Evolutionary conservation across 768 basidiomycete species (phyloP).

Genomic region (Mycena galopus): DNA sequence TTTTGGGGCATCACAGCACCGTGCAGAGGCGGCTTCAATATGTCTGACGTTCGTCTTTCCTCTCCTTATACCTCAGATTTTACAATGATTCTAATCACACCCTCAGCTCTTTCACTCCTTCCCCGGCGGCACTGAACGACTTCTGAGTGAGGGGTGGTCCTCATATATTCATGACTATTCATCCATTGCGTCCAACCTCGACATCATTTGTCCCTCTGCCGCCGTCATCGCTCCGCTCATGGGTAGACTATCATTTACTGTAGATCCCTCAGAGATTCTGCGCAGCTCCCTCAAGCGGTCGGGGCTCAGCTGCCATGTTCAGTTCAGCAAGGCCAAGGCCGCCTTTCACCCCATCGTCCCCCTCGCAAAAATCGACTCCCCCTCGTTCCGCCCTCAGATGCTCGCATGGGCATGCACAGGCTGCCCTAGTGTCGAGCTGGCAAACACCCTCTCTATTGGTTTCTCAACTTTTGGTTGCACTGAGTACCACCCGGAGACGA

Average conservation of each 20-base stretch:
- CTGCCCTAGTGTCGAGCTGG: not conserved
- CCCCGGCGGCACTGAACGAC: too few species aligned
- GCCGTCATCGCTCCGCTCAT: not conserved
- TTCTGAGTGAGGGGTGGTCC: too few species aligned
- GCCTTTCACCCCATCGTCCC: slow-evolving; percentile 4
- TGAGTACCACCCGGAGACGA: not conserved
- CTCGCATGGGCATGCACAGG: slow-evolving; percentile 4
- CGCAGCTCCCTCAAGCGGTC: not conserved
- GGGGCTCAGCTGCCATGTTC: not conserved
- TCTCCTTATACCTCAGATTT: too few species aligned
- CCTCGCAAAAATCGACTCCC: not conserved
- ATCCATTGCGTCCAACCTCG: not conserved
- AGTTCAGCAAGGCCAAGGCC: not conserved
- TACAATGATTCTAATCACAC: too few species aligned
- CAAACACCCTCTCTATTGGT: not conserved
- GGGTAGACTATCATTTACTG: not conserved
- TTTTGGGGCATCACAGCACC: too few species aligned
- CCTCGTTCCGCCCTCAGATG: slow-evolving; percentile 7
- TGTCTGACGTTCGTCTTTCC: too few species aligned
- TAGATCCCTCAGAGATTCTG: not conserved
- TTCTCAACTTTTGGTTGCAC: not conserved
- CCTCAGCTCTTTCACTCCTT: too few species aligned
- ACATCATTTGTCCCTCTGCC: not conserved
- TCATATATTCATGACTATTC: too few species aligned
- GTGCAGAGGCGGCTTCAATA: too few species aligned